These are phyloP conservation scores for Aspergillus ruber DNA, from an alignment of 2,329 filamentous ascomycete species.

Conservation along the genomic window DNA sequence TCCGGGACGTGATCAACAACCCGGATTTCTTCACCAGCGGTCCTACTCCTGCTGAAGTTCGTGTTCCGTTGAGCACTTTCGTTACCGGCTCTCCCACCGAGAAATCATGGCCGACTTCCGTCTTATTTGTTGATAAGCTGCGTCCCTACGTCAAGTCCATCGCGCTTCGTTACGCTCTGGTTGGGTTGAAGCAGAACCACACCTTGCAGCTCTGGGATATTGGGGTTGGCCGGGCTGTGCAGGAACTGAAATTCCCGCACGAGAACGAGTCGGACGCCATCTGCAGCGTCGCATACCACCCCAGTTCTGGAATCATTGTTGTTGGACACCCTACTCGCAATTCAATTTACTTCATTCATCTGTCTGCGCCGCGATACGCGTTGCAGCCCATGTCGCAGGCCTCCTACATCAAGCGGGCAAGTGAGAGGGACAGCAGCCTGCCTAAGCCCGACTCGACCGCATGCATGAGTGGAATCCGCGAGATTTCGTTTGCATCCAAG, in stretches of 20 bases:
- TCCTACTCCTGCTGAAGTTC: constrained; percentile 62
- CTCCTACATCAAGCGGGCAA: constrained; percentile 73
- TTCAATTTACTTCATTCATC: constrained; percentile 92
- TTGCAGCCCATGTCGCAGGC: constrained; percentile 76
- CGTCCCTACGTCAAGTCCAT: constrained; percentile 85
- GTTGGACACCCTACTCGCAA: constrained; percentile 95
- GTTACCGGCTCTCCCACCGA: constrained; percentile 80
- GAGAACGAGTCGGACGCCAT: constrained; percentile 96
- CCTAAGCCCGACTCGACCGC: constrained; percentile 89
- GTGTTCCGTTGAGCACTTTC: constrained; percentile 78
- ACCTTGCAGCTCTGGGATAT: constrained; percentile 98
- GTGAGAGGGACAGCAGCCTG: constrained; percentile 63
- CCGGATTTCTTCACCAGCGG: constrained; percentile 35
- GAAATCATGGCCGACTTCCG: constrained; percentile 94
- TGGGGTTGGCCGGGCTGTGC: constrained; percentile 86
- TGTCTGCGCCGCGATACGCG: constrained; percentile 90
- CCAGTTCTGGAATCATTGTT: constrained; percentile 83
- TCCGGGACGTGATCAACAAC: constrained; percentile 64
- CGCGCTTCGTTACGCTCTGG: constrained; percentile 88
- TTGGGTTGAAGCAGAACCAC: constrained; percentile 98
- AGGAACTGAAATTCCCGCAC: constrained; percentile 94
- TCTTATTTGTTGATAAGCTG: constrained; percentile 92
- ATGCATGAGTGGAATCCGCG: constrained; percentile 92
- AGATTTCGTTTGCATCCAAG: constrained; percentile 85
- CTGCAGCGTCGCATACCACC: constrained; percentile 93